Percentiles rank a stretch among this genome's conserved stretches.
phyloP scores from a whole-genome alignment of 108 stramenopile species.

The Skeletonema tropicum region DNA sequence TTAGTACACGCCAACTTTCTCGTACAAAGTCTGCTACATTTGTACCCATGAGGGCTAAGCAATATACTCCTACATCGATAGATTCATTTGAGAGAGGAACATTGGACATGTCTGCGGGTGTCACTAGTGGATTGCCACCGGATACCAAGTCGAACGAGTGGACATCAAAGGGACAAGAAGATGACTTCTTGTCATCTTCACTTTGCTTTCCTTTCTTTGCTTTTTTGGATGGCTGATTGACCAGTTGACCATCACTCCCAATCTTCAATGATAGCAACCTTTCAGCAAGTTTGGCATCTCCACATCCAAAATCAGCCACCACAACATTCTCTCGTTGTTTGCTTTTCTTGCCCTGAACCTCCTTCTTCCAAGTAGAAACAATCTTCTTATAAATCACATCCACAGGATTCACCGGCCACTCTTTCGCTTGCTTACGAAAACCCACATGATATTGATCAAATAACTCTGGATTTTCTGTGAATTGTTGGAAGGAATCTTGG shows the following conservation, averaged over 20 bases:
- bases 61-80: constrained; percentile 96
- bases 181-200: neutral
- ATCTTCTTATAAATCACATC: constrained; percentile 90
- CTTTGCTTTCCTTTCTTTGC: neutral
- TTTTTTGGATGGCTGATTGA: constrained; percentile 10
- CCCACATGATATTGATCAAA: constrained; percentile 98
- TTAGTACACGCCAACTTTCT: constrained; percentile 93
- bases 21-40: constrained; percentile 92
- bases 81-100: constrained; percentile 86
- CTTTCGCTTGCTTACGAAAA: constrained; percentile 92
- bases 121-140: constrained; percentile 79
- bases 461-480: constrained; percentile 87
- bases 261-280: constrained; percentile 49
- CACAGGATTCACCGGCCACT: constrained; percentile 98
- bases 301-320: constrained; percentile 99
- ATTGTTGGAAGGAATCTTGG: constrained; percentile 70
- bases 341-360: constrained; percentile 2
- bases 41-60: constrained; percentile 97
- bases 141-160: constrained; percentile 98
- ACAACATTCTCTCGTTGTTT: constrained; percentile 34
- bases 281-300: constrained; percentile 94
- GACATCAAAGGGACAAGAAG: constrained; percentile 59
- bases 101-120: constrained; percentile 96
- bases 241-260: constrained; percentile 13
- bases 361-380: constrained; percentile 26